phyloP scores from a whole-genome alignment of 1,284 basidiomycete genomes.

The Leccinum laetum region DNA sequence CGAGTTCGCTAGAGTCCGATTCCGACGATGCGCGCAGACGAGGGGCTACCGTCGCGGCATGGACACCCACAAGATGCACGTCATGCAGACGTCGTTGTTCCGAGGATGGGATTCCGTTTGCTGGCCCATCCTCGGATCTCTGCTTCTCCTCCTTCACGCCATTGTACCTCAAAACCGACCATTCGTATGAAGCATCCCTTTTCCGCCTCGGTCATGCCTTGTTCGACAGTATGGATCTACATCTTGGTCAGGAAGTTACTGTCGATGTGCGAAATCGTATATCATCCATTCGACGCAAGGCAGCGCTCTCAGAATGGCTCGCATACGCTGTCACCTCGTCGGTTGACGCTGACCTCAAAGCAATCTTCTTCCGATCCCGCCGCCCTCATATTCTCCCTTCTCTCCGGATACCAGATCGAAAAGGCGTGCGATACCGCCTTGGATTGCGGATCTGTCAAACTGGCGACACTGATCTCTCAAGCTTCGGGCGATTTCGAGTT shows the following conservation, averaged over 20 bases:
- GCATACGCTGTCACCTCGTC: conserved; percentile 70
- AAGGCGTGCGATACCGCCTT: conserved; percentile 80
- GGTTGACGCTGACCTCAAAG: conserved; percentile 77
- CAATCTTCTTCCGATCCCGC: conserved; percentile 47
- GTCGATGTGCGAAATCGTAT: conserved; percentile 64
- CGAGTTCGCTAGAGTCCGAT: conserved; percentile 37
- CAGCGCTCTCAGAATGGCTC: conserved; percentile 86
- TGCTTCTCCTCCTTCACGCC: conserved; percentile 80
- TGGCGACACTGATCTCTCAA: conserved; percentile 93
- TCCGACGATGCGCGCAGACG: conserved; percentile 21
- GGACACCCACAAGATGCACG: conserved; percentile 85
- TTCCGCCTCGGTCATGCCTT: conserved; percentile 91
- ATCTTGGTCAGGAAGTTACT: conserved; percentile 52
- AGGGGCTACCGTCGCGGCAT: conserved; percentile 46
- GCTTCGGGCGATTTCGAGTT: conserved; percentile 81
- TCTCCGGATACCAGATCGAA: conserved; percentile 89
- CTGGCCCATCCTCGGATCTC: conserved; percentile 55
- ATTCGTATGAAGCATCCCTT: conserved; percentile 75
- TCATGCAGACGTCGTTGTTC: conserved; percentile 92
- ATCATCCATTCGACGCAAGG: conserved; percentile 70
- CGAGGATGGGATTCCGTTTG: conserved; percentile 58
- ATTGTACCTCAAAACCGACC: conserved; percentile 75
- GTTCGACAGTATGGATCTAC: conserved; percentile 84
- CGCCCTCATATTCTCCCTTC: conserved; percentile 68
- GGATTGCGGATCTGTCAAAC: conserved; percentile 78